phyloP scores from a whole-genome alignment of 352 stramenopile species.

The Thraustochytrium striatum region DNA sequence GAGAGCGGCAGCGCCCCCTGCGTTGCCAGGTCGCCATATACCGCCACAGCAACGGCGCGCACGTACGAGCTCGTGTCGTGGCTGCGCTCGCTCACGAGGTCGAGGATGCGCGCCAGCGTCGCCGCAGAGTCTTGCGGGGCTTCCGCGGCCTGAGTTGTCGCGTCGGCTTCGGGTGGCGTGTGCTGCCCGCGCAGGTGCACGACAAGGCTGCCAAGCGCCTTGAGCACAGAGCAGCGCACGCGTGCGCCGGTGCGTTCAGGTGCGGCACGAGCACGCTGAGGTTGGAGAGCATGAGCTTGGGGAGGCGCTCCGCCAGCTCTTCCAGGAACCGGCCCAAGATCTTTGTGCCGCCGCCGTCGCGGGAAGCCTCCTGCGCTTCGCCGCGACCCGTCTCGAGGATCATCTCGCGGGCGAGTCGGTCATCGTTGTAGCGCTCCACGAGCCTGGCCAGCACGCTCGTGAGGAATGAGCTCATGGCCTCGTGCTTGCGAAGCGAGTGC shows the following conservation, averaged over 20 bases:
- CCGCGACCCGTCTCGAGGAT: slow-evolving; percentile 38
- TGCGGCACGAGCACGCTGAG: slow-evolving; percentile 40
- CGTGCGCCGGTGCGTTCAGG: slow-evolving; percentile 26
- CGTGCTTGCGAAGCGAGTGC: slow-evolving; percentile 15
- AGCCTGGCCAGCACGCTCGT: slow-evolving; percentile 8
- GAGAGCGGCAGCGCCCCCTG: slow-evolving; percentile 17
- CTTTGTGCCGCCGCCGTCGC: neutral
- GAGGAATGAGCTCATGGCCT: slow-evolving; percentile 19
- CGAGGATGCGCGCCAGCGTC: slow-evolving; percentile 7
- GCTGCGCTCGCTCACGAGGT: slow-evolving; percentile 3
- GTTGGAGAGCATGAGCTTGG: slow-evolving; percentile 3
- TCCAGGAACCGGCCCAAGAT: slow-evolving; percentile 23
- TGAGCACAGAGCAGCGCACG: slow-evolving; percentile 36
- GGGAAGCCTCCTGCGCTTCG: slow-evolving; percentile 9
- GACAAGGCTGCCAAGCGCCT: slow-evolving; percentile 14
- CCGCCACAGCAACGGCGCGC: slow-evolving; percentile 1
- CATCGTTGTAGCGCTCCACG: neutral
- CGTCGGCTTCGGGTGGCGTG: neutral
- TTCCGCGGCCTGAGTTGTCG: neutral
- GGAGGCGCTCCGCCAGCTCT: neutral
- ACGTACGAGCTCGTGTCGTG: slow-evolving; percentile 47
- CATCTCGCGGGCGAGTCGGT: slow-evolving; percentile 15
- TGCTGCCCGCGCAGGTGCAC: neutral
- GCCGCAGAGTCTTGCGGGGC: neutral
- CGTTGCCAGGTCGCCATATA: neutral